phyloP scores from a whole-genome alignment of 805 yeast species.

The Clavispora phyllophila region DNA sequence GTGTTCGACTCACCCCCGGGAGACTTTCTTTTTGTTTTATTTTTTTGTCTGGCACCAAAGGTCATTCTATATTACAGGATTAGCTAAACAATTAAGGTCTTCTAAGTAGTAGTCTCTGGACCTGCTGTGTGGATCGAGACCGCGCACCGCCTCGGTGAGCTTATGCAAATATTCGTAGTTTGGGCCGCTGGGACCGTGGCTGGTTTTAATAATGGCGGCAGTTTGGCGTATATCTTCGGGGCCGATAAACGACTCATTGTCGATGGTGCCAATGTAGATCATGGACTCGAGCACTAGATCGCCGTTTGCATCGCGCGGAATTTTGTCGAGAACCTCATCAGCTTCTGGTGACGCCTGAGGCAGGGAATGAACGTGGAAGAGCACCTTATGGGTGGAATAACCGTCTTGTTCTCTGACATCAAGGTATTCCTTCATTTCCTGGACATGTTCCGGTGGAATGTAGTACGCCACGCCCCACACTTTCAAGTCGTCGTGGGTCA shows the following conservation, averaged over 20 bases:
- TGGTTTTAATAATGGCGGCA: conserved; percentile 51
- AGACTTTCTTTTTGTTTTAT: conserved; percentile 1
- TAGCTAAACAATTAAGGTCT: conserved; percentile 15
- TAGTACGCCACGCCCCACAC: conserved; percentile 85
- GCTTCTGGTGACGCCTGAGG: conserved; percentile 2
- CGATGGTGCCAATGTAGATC: conserved; percentile 80
- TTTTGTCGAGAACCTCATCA: conserved; percentile 5
- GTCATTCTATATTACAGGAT: not conserved
- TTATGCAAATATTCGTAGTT: conserved; percentile 65
- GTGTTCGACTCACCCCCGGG: conserved; percentile 12
- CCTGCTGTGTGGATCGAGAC: conserved; percentile 15
- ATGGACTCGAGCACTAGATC: conserved; percentile 46
- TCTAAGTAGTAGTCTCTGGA: conserved; percentile 33
- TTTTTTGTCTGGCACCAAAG: not conserved
- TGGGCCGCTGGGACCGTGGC: conserved; percentile 77
- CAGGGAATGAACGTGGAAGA: conserved; percentile 46
- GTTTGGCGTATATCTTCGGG: conserved; percentile 61
- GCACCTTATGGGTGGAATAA: conserved; percentile 63
- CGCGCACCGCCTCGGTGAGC: conserved; percentile 43
- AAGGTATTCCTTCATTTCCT: conserved; percentile 59
- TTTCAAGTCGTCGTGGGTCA: conserved; percentile 40
- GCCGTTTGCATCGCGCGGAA: conserved; percentile 25
- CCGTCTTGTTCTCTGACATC: conserved; percentile 90
- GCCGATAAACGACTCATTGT: conserved; percentile 79
- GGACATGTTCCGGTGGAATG: conserved; percentile 60